phyloP scores from a whole-genome alignment of 768 basidiomycete genomes.

The Mrakia gelida region DNA sequence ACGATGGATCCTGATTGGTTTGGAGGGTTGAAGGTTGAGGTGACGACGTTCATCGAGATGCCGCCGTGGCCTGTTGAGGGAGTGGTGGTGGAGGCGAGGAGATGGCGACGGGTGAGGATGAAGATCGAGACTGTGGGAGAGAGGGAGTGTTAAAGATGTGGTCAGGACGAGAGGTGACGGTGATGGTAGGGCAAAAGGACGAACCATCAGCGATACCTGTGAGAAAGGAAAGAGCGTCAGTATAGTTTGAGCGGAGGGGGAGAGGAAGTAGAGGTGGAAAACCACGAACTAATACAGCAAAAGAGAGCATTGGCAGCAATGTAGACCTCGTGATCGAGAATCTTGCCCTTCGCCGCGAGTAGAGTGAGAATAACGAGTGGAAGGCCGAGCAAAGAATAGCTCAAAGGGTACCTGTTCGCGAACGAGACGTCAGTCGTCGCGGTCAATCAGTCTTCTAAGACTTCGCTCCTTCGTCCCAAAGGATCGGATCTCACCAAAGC shows the following conservation, averaged over 20 bases:
- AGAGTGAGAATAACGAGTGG: too few species aligned
- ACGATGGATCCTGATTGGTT: background rate
- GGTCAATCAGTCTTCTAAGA: too few species aligned
- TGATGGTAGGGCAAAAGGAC: background rate
- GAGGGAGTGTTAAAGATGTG: background rate
- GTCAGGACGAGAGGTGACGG: too few species aligned
- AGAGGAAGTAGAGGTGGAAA: background rate
- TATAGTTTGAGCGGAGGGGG: too few species aligned
- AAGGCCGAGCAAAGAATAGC: too few species aligned
- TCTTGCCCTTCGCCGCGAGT: too few species aligned
- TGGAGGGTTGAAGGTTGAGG: background rate
- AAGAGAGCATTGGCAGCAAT: background rate
- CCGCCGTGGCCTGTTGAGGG: background rate
- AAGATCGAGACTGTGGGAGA: background rate
- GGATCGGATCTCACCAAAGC: constrained; percentile 14
- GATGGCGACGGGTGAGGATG: background rate
- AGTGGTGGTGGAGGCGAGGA: background rate
- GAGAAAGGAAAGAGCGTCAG: background rate
- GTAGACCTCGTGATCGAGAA: background rate
- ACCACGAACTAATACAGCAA: too few species aligned
- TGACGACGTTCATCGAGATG: background rate
- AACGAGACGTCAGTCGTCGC: too few species aligned
- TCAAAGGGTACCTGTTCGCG: too few species aligned
- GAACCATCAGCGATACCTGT: background rate
- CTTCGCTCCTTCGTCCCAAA: too few species aligned